These are phyloP conservation scores for Penicillium malachiteum DNA, from an alignment of 495 filamentous ascomycete genomes.

Conservation along the genomic window DNA sequence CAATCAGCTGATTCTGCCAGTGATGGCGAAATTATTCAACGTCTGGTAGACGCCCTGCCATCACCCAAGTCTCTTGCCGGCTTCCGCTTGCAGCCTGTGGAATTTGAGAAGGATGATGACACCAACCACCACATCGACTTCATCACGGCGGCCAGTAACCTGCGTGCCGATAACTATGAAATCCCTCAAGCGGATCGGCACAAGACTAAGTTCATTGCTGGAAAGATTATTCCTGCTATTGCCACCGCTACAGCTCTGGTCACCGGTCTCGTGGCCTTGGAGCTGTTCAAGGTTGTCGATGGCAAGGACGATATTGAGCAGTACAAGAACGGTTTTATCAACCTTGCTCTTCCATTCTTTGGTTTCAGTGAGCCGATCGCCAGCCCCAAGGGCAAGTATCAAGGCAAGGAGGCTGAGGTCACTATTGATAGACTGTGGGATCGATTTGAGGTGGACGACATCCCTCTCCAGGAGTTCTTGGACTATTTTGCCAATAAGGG, in stretches of 20 bases:
- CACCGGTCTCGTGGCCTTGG: slow-evolving; percentile 87
- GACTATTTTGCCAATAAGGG: slow-evolving; percentile 77
- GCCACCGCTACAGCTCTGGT: slow-evolving; percentile 96
- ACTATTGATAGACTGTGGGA: slow-evolving; percentile 96
- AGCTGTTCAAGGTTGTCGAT: slow-evolving; percentile 95
- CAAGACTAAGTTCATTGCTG: slow-evolving; percentile 99
- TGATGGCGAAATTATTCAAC: slow-evolving; percentile 70
- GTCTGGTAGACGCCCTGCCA: slow-evolving; percentile 66
- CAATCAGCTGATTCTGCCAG: slow-evolving; percentile 51
- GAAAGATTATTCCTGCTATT: slow-evolving; percentile 99
- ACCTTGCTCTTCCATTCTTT: slow-evolving; percentile 94
- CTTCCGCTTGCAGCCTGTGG: slow-evolving; percentile 85
- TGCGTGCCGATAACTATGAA: slow-evolving; percentile 96
- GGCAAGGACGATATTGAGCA: slow-evolving; percentile 93
- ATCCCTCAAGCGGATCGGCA: slow-evolving; percentile 89
- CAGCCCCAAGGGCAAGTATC: slow-evolving; percentile 88
- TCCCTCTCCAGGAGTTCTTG: slow-evolving; percentile 81
- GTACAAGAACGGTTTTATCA: slow-evolving; percentile 99
- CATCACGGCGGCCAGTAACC: slow-evolving; percentile 94
- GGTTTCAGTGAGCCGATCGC: slow-evolving; percentile 96
- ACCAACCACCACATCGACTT: slow-evolving; percentile 99
- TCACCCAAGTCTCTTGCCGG: slow-evolving; percentile 75
- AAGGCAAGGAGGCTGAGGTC: slow-evolving; percentile 69
- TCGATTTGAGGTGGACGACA: slow-evolving; percentile 87
- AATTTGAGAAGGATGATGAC: slow-evolving; percentile 99